Base-by-base conservation (phyloP, 169 alveolate genomes). In the Eimeria necatrix region DNA sequence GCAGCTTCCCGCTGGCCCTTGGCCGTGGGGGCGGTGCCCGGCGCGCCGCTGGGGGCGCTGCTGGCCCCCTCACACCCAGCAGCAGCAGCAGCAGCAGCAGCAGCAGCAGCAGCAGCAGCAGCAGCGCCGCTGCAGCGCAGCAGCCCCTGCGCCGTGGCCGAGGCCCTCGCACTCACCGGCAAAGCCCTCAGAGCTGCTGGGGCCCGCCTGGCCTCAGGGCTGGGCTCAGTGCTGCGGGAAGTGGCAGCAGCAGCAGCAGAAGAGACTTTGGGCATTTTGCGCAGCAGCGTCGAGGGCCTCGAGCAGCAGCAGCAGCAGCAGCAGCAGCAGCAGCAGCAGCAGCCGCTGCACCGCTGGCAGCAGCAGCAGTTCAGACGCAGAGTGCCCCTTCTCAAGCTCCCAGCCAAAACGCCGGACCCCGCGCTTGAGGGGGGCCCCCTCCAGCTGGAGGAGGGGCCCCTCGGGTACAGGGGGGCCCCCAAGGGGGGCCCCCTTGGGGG, bases 311-410 rank as follows among this genome's bases (percentile, higher is more conserved):
- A 8, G 85, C 85, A 32, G 22, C 59, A 73, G 78, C 78, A 14
- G 78, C 78, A 68, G 78, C 78, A 68, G 48, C 78, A 68, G 46
- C 78, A 14, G 78, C 78, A 68, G 78, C 78, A 68, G 46, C 78
- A 68, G 78, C 78, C 4, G 78, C 41, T 5, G 78, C 46, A n/a
- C n/a, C n/a, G n/a, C n/a, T n/a, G n/a, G n/a, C n/a, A n/a, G n/a
- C n/a, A n/a, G n/a, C n/a, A n/a, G n/a, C n/a, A 20, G 26, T n/a
- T 22, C 46, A n/a, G n/a, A 68, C 7, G 22, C 3, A n/a, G 46
- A 16, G 78, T 32, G 78, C n/a, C 78, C 78, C 78, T 3, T 2
- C 78, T 2, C 5, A 4, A 7, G 2, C 78, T 68, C 4, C 48
- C 32, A 22, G 48, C 78, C 64, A 8, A 56, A 14, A 56, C 64